These are phyloP conservation scores for Ceratocystis papillata DNA, from an alignment of 2,329 filamentous ascomycete genomes.

Conservation along the genomic window DNA sequence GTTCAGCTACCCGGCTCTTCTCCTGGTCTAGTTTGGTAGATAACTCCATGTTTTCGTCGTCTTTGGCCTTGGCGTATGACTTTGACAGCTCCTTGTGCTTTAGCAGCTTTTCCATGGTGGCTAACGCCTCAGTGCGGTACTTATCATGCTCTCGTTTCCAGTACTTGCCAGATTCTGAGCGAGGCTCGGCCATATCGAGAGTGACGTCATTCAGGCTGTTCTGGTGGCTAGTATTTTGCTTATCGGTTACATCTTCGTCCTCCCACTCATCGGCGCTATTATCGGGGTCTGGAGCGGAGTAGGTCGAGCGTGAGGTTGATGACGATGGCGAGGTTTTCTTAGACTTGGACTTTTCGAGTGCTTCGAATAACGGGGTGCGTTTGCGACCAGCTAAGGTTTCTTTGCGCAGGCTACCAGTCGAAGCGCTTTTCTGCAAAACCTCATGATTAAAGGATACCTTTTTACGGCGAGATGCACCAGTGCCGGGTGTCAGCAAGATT, in stretches of 20 bases:
- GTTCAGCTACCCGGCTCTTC: constrained; percentile 54
- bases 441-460: constrained; percentile 55
- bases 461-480: constrained; percentile 49
- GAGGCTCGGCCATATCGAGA: constrained; percentile 60
- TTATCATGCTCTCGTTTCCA: constrained; percentile 70
- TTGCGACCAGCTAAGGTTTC: constrained; percentile 26
- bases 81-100: constrained; percentile 71
- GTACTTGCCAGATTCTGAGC: constrained; percentile 63
- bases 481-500: constrained; percentile 55
- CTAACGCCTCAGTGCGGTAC: constrained; percentile 61
- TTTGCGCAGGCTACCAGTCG: constrained; percentile 31
- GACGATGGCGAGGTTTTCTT: constrained; percentile 12
- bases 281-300: constrained; percentile 27
- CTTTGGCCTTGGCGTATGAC: constrained; percentile 67
- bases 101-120: constrained; percentile 65
- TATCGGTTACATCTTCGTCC: constrained; percentile 34
- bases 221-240: constrained; percentile 28
- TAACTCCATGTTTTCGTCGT: constrained; percentile 57
- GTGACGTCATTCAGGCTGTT: constrained; percentile 51
- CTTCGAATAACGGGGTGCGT: constrained; percentile 38
- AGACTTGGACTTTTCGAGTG: constrained; percentile 36
- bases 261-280: constrained; percentile 43
- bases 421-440: constrained; percentile 37
- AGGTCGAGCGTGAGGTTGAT: constrained; percentile 23
- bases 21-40: constrained; percentile 57